These are phyloP conservation scores for Daedalea quercina DNA, from an alignment of 768 basidiomycete species.

Conservation along the genomic window DNA sequence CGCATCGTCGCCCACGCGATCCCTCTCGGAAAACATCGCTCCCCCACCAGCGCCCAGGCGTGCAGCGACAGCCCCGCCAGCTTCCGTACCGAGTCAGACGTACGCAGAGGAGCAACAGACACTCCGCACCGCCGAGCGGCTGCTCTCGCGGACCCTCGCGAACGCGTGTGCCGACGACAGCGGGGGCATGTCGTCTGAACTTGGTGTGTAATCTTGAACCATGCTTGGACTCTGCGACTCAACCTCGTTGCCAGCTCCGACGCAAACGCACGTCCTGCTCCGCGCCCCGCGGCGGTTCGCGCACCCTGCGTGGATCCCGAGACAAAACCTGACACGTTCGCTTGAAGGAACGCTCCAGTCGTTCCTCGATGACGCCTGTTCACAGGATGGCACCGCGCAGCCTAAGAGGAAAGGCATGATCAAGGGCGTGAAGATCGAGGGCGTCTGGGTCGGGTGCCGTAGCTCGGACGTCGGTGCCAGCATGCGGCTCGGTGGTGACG, in stretches of 20 bases:
- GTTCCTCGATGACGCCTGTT: slow-evolving; percentile 27
- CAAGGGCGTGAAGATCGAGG: slow-evolving; percentile 30
- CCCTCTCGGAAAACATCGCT: background rate
- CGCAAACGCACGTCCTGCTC: slow-evolving; percentile 40
- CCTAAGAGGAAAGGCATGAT: slow-evolving; percentile 22
- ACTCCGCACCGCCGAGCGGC: slow-evolving; percentile 20
- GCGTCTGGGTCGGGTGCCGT: slow-evolving; percentile 33
- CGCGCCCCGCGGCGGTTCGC: slow-evolving; percentile 41
- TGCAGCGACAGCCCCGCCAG: background rate
- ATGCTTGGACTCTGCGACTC: background rate
- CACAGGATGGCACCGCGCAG: slow-evolving; percentile 17
- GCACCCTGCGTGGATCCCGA: slow-evolving; percentile 41
- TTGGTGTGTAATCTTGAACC: slow-evolving; percentile 24
- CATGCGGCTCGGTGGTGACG: background rate
- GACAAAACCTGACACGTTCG: slow-evolving; percentile 33
- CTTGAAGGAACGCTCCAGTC: slow-evolving; percentile 29
- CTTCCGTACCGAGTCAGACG: slow-evolving; percentile 6
- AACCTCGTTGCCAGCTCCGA: slow-evolving; percentile 29
- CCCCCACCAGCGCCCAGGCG: background rate
- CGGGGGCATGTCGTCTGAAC: slow-evolving; percentile 36
- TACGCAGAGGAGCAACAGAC: slow-evolving; percentile 25
- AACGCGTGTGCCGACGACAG: slow-evolving; percentile 36
- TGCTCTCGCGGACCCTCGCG: slow-evolving; percentile 39
- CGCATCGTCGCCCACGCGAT: background rate
- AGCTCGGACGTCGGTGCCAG: background rate